Conservation (phyloP, 2,329 filamentous ascomycete genomes). For the Colletotrichum horii region DNA sequence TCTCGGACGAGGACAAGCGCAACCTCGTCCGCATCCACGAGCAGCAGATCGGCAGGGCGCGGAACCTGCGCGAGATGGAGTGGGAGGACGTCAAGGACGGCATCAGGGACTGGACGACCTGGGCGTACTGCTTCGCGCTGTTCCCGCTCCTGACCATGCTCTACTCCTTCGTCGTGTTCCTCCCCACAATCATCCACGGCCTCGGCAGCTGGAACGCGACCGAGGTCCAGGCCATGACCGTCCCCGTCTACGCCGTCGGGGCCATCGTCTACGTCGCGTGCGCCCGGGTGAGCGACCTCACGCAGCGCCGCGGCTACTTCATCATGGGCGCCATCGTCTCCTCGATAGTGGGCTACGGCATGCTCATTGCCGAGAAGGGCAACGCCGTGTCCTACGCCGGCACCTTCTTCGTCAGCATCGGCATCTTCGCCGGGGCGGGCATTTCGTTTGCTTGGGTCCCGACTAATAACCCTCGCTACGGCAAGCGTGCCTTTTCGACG, state of each 20-base stretch:
- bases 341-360: conserved; percentile 2
- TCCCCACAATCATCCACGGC: conserved; percentile 60
- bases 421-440: conserved; percentile 3
- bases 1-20: conserved; percentile 42
- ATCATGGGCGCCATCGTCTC: neutral
- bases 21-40: conserved; percentile 39
- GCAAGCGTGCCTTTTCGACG: conserved; percentile 18
- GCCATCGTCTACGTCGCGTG: conserved; percentile 64
- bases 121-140: conserved; percentile 30
- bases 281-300: conserved; percentile 53
- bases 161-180: conserved; percentile 36
- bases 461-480: conserved; percentile 17
- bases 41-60: conserved; percentile 26
- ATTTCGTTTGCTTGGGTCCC: conserved; percentile 22
- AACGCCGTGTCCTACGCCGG: conserved; percentile 24
- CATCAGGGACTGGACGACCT: conserved; percentile 34
- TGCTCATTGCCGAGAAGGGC: conserved; percentile 1
- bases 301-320: conserved; percentile 26
- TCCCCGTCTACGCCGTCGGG: conserved; percentile 70
- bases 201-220: conserved; percentile 62
- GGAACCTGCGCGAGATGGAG: conserved; percentile 33
- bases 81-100: conserved; percentile 33
- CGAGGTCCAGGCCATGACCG: conserved; percentile 69
- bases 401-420: conserved; percentile 60
- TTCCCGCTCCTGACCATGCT: conserved; percentile 38